Conservation (phyloP, 192 early-diverging fungal genomes). For the Linnemannia schmuckeri region DNA sequence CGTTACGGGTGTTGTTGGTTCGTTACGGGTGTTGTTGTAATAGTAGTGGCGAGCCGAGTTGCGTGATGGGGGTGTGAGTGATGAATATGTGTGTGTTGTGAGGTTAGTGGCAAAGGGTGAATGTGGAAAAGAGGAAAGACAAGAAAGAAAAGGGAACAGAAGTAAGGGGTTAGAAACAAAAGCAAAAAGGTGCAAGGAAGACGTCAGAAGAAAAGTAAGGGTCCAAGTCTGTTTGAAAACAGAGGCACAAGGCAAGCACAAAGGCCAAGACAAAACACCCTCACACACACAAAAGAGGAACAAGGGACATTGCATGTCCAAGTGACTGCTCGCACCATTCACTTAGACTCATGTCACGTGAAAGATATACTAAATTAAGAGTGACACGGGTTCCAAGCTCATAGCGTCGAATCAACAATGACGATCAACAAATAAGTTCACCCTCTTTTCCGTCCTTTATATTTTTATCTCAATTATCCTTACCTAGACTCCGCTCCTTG, state of each 20-base stretch:
- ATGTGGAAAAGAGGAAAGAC: neutral
- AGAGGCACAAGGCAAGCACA: neutral
- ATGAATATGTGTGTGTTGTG: neutral
- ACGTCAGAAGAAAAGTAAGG: neutral
- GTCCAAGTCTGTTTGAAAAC: neutral
- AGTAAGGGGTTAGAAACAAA: neutral
- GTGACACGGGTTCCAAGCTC: no score
- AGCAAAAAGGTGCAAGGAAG: neutral
- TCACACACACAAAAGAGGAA: no score
- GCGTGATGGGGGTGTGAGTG: neutral
- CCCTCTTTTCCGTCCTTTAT: neutral
- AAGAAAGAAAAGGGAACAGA: neutral
- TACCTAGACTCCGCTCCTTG: conserved; percentile 11
- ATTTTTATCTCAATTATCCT: neutral
- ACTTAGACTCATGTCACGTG: no score
- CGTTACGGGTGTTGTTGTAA: neutral
- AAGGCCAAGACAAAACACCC: no score
- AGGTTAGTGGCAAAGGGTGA: neutral
- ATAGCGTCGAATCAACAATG: no score
- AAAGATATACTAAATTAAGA: no score
- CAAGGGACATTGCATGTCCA: no score
- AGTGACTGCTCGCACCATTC: neutral
- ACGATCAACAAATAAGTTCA: no score
- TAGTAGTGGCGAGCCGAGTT: neutral
- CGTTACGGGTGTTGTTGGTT: neutral